Base-by-base conservation (phyloP, 805 yeast genomes). In the Starmerella khaoyaiensis region DNA sequence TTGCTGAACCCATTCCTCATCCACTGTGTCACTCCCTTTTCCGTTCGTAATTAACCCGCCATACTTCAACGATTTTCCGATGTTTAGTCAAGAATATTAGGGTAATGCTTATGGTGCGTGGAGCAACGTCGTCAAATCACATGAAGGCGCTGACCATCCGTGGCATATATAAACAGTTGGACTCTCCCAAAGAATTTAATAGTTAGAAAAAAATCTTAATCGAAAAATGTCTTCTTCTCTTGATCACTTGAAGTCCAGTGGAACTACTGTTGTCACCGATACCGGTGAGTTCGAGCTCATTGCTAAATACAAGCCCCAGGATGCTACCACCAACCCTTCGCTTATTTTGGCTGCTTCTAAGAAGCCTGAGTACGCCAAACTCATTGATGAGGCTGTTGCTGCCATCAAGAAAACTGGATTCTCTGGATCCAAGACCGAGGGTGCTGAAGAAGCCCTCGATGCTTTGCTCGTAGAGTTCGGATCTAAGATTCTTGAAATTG, bases 251-350 rank as follows among this genome's bases (percentile, higher is more conserved):
- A 90, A 87, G 64, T 84, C 93, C 48, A 62, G 95, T 41, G 97
- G 97, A 54, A 90, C 98, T 52, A 79, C 73, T 51, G 94, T 90
- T 58, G 98, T 90, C 59, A 82, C 98, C 50, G 98, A 90, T 70
- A 84, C 97, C 46, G 98, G 98, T 68, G 98, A 90, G 64, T 90
- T 90, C 61, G 96, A 83, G 64, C 59, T 90, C 48, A 90, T 90
- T 61, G 95, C 95, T 59, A 83, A 86, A 66, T 90, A 79, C 71
- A 82, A 90, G 54, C 98, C 98, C 51, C 97, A 90, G 70, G 98
- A 90, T 65, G 94, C 98, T 51, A 90, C 98, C 54, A 90, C 98
- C 61, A 90, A 90, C 71, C 98, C 98, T 51, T 84, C 97, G 30
- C 71, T 90, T 68, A 87, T 90, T 56, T 69, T 90, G 54, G 97